Evolutionary conservation across 192 early-diverging fungal species (phyloP).

Genomic region (Backusella liffmaniae): DNA sequence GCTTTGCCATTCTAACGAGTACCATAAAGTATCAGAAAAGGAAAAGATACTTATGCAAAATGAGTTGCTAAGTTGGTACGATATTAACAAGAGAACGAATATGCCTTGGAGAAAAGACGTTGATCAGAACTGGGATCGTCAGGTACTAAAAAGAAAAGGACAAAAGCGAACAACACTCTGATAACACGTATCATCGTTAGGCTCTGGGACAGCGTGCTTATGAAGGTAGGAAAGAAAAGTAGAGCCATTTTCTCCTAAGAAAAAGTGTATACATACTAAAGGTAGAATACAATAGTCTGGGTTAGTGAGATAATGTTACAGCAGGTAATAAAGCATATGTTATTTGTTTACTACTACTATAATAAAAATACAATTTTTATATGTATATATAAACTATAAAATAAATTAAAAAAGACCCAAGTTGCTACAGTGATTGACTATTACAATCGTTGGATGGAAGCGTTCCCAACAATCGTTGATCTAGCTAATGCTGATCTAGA

Average conservation of each 20-base stretch:
- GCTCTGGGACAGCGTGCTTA: conserved; percentile 42
- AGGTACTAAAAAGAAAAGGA: conserved; percentile 14
- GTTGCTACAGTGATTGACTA: conserved; percentile 70
- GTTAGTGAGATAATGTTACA: conserved; percentile 86
- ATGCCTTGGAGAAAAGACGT: conserved; percentile 64
- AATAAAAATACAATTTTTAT: neutral
- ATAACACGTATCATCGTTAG: conserved; percentile 4
- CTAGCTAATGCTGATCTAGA: conserved; percentile 63
- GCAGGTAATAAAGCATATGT: conserved; percentile 33
- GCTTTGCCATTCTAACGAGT: conserved; percentile 14
- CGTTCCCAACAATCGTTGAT: conserved; percentile 70
- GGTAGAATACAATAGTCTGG: conserved; percentile 51
- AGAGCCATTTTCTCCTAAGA: neutral
- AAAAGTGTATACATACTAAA: neutral
- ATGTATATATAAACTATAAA: neutral
- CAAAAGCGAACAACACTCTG: neutral
- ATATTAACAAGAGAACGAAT: conserved; percentile 49
- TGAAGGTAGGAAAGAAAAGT: conserved; percentile 35
- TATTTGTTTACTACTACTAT: neutral
- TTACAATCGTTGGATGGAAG: conserved; percentile 65
- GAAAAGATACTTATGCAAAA: conserved; percentile 32
- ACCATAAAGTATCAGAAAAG: conserved; percentile 37
- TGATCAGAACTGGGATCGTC: conserved; percentile 13
- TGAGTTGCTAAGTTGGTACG: conserved; percentile 61
- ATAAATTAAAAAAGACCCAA: conserved; percentile 56